Base-by-base conservation (phyloP, 2,329 filamentous ascomycete genomes). In the Trichophyton schoenleinii region DNA sequence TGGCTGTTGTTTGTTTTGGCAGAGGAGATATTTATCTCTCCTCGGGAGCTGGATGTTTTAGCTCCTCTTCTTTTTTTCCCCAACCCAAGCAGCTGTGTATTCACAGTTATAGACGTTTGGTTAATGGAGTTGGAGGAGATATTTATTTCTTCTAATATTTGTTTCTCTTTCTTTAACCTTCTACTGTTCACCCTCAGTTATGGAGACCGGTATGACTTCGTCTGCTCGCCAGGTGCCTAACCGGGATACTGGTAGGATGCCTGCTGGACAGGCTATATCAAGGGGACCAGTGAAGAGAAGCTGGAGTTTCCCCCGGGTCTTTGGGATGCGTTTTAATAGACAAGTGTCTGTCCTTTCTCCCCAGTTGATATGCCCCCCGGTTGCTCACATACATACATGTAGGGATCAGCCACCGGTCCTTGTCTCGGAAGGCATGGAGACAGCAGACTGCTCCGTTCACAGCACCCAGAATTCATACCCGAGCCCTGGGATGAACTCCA, bases 391-490 rank as follows among this genome's bases (percentile, higher is more conserved):
- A 20, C 20, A 42, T 22, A 20, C 22, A 38, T 42, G 38, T 13
- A 58, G 55, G 31, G 55, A 20, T n/a, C n/a, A 9, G 31, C 34
- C 15, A 15, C 38, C 38, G 31, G 20, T 15, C 5, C 13, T 31
- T 22, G 20, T 15, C 5, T 49, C 61, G 28, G 66, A 67, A 2
- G 74, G 70, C 57, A 64, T 70, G 53, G 72, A 75, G 63, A 69
- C 64, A 36, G 60, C 61, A 7, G 69, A 73, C 62, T 75, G 74
- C 62, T 71, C 73, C 1, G 41, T 74, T 13, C 75, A 70, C 59
- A 67, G 74, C 57, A 70, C 72, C 34, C 63, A 61, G n/a, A 68
- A 75, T 57, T 71, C 72, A 62, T 66, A 69, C 31, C 73, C 74
- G 57, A 74, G 73, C 28, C 68, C 73, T 58, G 11, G 58, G 59